A percentile compares a stretch with the other conserved stretches of the same genome.
phyloP scores from a whole-genome alignment of 2,329 filamentous ascomycete species.

The Epichloe amarillans region DNA sequence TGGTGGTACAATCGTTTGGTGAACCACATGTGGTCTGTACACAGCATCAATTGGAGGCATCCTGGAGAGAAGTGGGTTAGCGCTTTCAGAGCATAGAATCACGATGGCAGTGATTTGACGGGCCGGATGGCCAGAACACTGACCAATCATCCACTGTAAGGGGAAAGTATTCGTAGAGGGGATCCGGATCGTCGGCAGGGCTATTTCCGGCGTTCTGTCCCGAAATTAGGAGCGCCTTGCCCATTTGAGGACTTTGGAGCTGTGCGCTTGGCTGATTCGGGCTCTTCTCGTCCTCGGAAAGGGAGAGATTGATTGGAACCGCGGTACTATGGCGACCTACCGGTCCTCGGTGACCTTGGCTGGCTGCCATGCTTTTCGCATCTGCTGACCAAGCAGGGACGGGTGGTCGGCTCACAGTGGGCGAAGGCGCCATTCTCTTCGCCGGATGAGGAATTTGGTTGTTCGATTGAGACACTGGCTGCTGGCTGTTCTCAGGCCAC shows the following conservation, averaged over 20 bases:
- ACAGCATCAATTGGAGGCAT: conserved; percentile 83
- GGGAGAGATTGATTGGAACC: conserved; percentile 37
- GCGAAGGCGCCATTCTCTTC: conserved; percentile 41
- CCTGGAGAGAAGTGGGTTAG: conserved; percentile 23
- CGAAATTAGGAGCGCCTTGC: conserved; percentile 23
- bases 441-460: conserved; percentile 30
- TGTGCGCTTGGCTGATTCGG: conserved; percentile 38
- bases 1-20: conserved; percentile 63
- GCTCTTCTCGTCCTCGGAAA: conserved; percentile 48
- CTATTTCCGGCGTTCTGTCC: conserved; percentile 37
- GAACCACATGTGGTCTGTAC: conserved; percentile 84
- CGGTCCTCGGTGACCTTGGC: conserved; percentile 11
- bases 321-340: conserved; percentile 16
- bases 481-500: conserved; percentile 27
- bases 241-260: conserved; percentile 35
- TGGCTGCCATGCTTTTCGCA: conserved; percentile 12
- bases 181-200: conserved; percentile 63
- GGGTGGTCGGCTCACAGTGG: conserved; percentile 36
- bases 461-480: conserved; percentile 21
- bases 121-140: conserved; percentile 7
- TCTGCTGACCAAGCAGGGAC: conserved; percentile 37
- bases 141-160: conserved; percentile 80
- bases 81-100: not conserved
- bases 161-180: conserved; percentile 91
- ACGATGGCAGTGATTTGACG: not conserved